Base-by-base conservation (phyloP, 805 yeast species). In the Nakazawaea ernobii region DNA sequence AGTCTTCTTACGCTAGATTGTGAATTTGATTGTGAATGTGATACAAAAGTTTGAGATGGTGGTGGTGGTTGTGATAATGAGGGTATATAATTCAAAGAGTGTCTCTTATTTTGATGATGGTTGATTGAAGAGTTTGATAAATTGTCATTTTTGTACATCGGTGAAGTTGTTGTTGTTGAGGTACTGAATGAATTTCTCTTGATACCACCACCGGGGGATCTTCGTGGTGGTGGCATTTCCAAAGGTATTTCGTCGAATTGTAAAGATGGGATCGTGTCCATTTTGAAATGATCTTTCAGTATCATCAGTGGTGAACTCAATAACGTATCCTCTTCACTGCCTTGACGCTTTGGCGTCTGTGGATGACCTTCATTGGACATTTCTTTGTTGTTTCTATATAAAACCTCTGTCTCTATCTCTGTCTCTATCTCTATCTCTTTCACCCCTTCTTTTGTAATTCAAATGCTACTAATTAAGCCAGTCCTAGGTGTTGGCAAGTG, bases 11-110 rank as follows among this genome's bases (percentile, higher is more conserved):
- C 36, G n/a, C 43, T 39, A 8, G 48, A 39, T 15, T 28, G 47
- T 13, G 47, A 44, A 38, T 32, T 32, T 8, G 45, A 30, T n/a
- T 42, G 42, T 2, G 42, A 32, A 27, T 36, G 45, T 36, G 48
- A 32, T n/a, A n/a, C n/a, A n/a, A n/a, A n/a, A n/a, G n/a, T n/a
- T n/a, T n/a, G n/a, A n/a, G n/a, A n/a, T 20, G 45, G 42, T 14
- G 50, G 50, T 35, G 46, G 49, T 15, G 47, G 44, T 35, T 28
- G 47, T 10, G 37, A 13, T 14, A 46, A 24, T 5, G 46, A 42
- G 10, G 50, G 50, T 15, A 48, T 32, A 30, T 48, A 48, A 20
- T 47, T 47, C 40, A 47, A 38, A 4, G 49, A 42, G 5, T 14
- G 38, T 15, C 37, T 14, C 41, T 35, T 46, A 20, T 20, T 27